Conservation (phyloP, 768 basidiomycete species). For the Lactifluus subvellereus region DNA sequence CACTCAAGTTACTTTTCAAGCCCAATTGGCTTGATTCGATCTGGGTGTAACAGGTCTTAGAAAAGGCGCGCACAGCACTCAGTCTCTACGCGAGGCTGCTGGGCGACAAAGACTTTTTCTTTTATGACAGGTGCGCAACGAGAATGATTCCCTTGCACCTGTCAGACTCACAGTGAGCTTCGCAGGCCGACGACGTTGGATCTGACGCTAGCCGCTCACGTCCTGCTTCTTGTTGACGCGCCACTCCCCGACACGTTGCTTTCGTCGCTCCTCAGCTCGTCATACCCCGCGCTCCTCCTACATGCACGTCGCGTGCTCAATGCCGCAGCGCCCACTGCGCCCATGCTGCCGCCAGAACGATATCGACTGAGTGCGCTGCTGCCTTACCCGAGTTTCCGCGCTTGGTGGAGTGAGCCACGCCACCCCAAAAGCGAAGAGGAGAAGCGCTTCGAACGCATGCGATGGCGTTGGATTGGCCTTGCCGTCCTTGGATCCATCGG, state of each 20-base stretch:
- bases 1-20: not conserved
- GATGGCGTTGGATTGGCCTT: slow-evolving; percentile 49
- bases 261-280: slow-evolving; percentile 45
- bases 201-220: slow-evolving; percentile 59
- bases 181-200: slow-evolving; percentile 60
- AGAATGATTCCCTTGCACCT: not conserved
- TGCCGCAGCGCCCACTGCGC: slow-evolving; percentile 28
- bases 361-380: slow-evolving; percentile 33
- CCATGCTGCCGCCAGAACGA: slow-evolving; percentile 29
- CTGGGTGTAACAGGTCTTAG: slow-evolving; percentile 42
- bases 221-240: slow-evolving; percentile 52
- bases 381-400: slow-evolving; percentile 24
- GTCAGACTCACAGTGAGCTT: not conserved
- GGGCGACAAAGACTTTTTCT: slow-evolving; percentile 45
- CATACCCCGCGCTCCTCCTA: slow-evolving; percentile 50
- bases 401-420: slow-evolving; percentile 28
- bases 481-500: slow-evolving; percentile 38
- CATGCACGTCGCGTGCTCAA: slow-evolving; percentile 52
- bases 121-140: slow-evolving; percentile 40
- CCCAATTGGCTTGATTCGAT: not conserved
- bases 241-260: slow-evolving; percentile 59
- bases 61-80: slow-evolving; percentile 51
- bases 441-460: slow-evolving; percentile 41
- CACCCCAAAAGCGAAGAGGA: slow-evolving; percentile 38
- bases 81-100: slow-evolving; percentile 56